Base-by-base conservation (phyloP, 2,329 filamentous ascomycete genomes). In the Colletotrichum paranaense region DNA sequence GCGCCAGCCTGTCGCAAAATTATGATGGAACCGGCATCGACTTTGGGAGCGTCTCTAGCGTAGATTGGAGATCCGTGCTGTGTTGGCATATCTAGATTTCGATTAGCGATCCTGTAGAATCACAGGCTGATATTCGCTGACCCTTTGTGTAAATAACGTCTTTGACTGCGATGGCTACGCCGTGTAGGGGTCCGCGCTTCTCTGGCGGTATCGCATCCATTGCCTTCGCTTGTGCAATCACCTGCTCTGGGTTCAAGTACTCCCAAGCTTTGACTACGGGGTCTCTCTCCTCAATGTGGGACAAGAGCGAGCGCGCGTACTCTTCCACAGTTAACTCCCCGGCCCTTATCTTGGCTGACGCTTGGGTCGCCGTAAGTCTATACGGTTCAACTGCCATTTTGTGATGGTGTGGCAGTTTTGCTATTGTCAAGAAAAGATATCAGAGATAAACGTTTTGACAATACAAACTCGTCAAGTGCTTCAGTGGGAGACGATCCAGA, bases 61-160 rank as follows among this genome's bases (percentile, higher is more conserved):
- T 91, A 92, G 11, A 92, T 86, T 1, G 85, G 81, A 0, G 90
- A 92, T 73, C 88, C 87, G 78, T 87, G 85, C 35, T 86, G 82
- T 0, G 89, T 91, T 2, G 89, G 89, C 88, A 91, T 89, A 70
- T 89, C 88, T 84, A 67, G 2, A 30, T 19, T 3, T 26, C 67
- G 52, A 49, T 72, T 14, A 73, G 73, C 30, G 62, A 9, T 12
- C 2, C 7, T 38, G 16, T 26, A 24, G 38, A 16, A 35, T 26
- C 28, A 7, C 53, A 16, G 22, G 4, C 11, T 11, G 30, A 5
- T 24, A 19, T 1, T 30, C 7, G 32, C 60, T 11, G 69, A 86
- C 86, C 86, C 79, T 88, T 88, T 0, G 87, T 91, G 76, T 84
- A 85, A 75, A 91, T 89, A 3, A 91, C 84, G 81, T 92, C 90